These are phyloP conservation scores for Geotrichum klebahnii DNA, from an alignment of 1,139 yeast genomes.

Conservation along the genomic window DNA sequence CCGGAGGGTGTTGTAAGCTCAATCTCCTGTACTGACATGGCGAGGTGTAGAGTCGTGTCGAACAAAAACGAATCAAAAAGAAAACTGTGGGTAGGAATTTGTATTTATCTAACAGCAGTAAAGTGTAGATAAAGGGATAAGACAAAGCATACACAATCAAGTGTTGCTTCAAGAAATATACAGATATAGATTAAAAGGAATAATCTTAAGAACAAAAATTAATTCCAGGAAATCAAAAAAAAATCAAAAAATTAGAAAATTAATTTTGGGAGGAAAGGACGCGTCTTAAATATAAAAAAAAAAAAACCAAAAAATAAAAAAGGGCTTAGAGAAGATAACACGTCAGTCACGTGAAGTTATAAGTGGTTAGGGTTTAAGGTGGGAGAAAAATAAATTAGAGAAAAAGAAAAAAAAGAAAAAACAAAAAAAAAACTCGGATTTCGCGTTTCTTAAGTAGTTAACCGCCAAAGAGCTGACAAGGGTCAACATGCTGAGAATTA, in stretches of 20 bases:
- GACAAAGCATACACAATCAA: too few relatives aligned
- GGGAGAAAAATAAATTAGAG: too few relatives aligned
- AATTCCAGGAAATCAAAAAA: not conserved
- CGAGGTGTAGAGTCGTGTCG: constrained; percentile 6
- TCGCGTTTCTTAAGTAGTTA: not conserved
- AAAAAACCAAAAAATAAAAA: constrained; percentile 3
- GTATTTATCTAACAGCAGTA: too few relatives aligned
- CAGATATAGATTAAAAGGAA: too few relatives aligned
- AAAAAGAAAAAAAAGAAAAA: not conserved
- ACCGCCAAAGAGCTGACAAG: not conserved
- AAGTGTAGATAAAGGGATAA: not conserved
- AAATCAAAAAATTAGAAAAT: constrained; percentile 1
- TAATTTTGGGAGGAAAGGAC: too few relatives aligned
- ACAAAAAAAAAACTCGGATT: not conserved
- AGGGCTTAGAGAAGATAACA: too few relatives aligned
- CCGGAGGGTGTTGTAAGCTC: constrained; percentile 16
- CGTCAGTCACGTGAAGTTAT: too few relatives aligned
- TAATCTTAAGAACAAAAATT: too few relatives aligned
- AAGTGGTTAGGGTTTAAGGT: too few relatives aligned
- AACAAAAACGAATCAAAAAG: not conserved
- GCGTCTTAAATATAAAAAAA: not conserved
- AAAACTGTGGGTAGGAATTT: too few relatives aligned
- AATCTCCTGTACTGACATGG: constrained; percentile 16
- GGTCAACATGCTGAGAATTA: not conserved
- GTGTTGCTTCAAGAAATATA: too few relatives aligned